phyloP scores from a whole-genome alignment of 2,329 filamentous ascomycete genomes.

The Tolypocladium tropicale region DNA sequence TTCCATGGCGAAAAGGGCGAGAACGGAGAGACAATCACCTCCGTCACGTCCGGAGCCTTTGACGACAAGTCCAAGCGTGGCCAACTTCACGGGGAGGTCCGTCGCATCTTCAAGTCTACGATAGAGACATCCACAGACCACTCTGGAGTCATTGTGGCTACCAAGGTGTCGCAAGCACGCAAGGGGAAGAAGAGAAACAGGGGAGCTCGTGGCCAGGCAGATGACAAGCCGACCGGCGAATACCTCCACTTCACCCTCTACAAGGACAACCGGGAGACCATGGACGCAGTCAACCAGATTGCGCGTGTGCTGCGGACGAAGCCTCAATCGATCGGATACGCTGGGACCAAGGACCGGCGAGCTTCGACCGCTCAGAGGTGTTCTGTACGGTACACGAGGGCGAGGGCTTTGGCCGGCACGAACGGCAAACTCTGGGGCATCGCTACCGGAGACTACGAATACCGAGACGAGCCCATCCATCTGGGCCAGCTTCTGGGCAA shows the following conservation, averaged over 20 bases:
- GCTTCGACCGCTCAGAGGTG: slow-evolving; percentile 79
- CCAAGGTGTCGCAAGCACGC: slow-evolving; percentile 42
- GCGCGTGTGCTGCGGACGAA: slow-evolving; percentile 65
- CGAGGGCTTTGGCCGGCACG: slow-evolving; percentile 52
- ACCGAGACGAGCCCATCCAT: slow-evolving; percentile 60
- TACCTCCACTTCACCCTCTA: slow-evolving; percentile 87
- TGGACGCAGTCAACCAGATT: slow-evolving; percentile 76
- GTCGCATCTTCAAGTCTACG: slow-evolving; percentile 67
- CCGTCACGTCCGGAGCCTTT: slow-evolving; percentile 28
- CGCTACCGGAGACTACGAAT: slow-evolving; percentile 71
- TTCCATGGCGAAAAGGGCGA: slow-evolving; percentile 25
- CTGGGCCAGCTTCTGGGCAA: slow-evolving; percentile 83
- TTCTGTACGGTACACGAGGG: slow-evolving; percentile 45
- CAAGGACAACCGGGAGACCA: slow-evolving; percentile 96
- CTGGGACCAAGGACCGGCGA: slow-evolving; percentile 84
- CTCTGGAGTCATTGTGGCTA: slow-evolving; percentile 53
- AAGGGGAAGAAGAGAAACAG: slow-evolving; percentile 19
- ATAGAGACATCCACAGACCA: slow-evolving; percentile 63
- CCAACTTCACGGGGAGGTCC: slow-evolving; percentile 50
- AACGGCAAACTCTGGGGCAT: slow-evolving; percentile 54
- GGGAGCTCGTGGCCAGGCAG: slow-evolving; percentile 13
- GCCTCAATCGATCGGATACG: slow-evolving; percentile 61
- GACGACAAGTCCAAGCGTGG: slow-evolving; percentile 35
- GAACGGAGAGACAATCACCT: slow-evolving; percentile 16
- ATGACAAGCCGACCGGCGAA: slow-evolving; percentile 45